Base-by-base conservation (phyloP, 805 yeast species). In the Candida mattraensis region DNA sequence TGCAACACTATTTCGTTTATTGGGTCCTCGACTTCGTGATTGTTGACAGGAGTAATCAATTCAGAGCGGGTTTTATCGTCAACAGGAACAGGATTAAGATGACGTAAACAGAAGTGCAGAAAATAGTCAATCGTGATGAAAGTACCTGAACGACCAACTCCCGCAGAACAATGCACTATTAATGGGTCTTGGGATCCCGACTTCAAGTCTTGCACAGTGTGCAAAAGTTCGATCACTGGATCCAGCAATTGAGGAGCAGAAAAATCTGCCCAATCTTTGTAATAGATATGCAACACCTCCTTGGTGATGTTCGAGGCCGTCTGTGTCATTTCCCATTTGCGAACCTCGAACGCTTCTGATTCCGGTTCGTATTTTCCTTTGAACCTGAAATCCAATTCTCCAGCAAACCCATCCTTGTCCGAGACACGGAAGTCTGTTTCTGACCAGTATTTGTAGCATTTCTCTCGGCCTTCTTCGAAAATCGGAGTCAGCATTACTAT, bases 401-500 rank as follows among this genome's bases (percentile, higher is more conserved):
- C n/a, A n/a, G n/a, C n/a, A n/a, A n/a, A n/a, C n/a, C n/a, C n/a
- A 21, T 37, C 18, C 3, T 33, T 28, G n/a, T 18, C 28, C 2
- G 20, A 28, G 7, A 40, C 31, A 10, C 41, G 17, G 24, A 44
- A 40, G 17, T 36, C 37, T 7, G 28, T 32, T 3, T 39, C 48
- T 4, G 51, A 43, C 72, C 76, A 70, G 49, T 70, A 70, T 30
- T 53, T 50, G 39, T 40, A 45, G 42, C 78, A 72, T 47, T 72
- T 72, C 15, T 56, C 57, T 21, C 60, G 45, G 2, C 63, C 63
- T 8, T 50, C 44, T 43, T 73, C 79, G 10, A 42, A 47, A 19
- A 86, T 59, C 0, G 93, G 87, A 0, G 94, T 83, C 24, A 84
- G 72, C 91, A 83, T 84, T 11, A 83, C 76, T 8, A 84, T 64